Evolutionary conservation across 1,284 basidiomycete genomes (phyloP).

Genomic region (Prillingera fragicola): DNA sequence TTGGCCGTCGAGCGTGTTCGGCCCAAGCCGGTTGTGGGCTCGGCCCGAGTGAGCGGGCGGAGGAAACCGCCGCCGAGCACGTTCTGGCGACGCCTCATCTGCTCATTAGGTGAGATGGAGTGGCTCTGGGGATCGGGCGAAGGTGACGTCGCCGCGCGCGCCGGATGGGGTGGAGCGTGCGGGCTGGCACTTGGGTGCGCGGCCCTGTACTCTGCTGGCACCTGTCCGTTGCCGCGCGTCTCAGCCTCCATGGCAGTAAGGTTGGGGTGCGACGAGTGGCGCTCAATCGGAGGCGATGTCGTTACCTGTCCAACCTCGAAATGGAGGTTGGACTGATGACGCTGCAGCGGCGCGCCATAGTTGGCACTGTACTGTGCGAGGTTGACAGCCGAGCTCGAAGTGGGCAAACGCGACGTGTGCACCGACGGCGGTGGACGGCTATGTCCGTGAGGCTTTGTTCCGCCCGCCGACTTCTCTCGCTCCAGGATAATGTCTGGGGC

Average conservation of each 20-base stretch:
- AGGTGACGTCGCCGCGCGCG: neutral
- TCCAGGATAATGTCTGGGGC: slow-evolving; percentile 39
- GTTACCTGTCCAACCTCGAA: no score
- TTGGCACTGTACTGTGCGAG: slow-evolving; percentile 18
- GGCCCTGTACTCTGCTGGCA: neutral
- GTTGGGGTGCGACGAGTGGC: slow-evolving; percentile 25
- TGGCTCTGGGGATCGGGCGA: slow-evolving; percentile 3
- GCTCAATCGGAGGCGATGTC: no score
- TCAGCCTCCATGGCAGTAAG: no score
- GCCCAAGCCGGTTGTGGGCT: slow-evolving; percentile 6
- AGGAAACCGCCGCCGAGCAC: slow-evolving; percentile 34
- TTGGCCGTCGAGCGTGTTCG: slow-evolving; percentile 24
- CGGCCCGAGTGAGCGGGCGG: slow-evolving; percentile 37
- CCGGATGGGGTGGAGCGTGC: no score
- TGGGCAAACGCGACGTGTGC: slow-evolving; percentile 24
- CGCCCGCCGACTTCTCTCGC: slow-evolving; percentile 39
- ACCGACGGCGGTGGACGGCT: slow-evolving; percentile 27
- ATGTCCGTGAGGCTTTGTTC: slow-evolving; percentile 10
- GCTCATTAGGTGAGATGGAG: slow-evolving; percentile 13
- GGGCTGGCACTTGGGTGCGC: no score
- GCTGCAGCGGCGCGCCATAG: slow-evolving; percentile 16
- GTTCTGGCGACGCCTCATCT: slow-evolving; percentile 21
- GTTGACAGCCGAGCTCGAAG: slow-evolving; percentile 27
- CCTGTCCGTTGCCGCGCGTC: slow-evolving; percentile 6
- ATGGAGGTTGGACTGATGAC: slow-evolving; percentile 1